A percentile compares a stretch with the other conserved stretches of the same genome.
Conservation (phyloP, 345 rosid species). For the Citrus sp. region DNA sequence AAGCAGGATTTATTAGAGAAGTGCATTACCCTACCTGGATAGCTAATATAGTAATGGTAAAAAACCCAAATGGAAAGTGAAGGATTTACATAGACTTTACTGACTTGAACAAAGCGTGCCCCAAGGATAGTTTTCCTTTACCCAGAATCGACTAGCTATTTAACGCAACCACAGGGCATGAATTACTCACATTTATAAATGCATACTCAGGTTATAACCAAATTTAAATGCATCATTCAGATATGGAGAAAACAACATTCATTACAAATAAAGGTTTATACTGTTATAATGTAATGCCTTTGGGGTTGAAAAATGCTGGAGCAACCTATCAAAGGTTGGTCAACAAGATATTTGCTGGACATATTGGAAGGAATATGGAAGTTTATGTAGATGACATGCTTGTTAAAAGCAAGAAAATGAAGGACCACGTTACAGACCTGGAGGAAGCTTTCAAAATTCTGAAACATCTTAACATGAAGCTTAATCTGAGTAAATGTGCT, state of each 20-base stretch:
- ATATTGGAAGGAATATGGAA: no score
- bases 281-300: no score
- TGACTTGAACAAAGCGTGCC: not conserved
- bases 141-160: not conserved
- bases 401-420: not conserved
- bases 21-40: not conserved
- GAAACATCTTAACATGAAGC: not conserved
- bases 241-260: not conserved
- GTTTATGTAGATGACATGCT: not conserved
- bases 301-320: not conserved
- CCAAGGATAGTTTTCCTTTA: not conserved
- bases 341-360: not conserved
- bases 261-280: no score
- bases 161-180: rapidly evolving
- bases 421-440: rapidly evolving
- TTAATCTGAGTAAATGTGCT: not conserved
- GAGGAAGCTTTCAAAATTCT: not conserved
- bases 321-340: not conserved
- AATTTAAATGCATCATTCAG: not conserved
- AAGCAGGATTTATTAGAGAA: not conserved
- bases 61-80: not conserved
- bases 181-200: not conserved
- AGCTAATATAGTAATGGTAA: not conserved
- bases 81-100: not conserved
- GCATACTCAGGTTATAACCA: not conserved